Base-by-base conservation (phyloP, 116 monocot species). In the Zostera marina region DNA sequence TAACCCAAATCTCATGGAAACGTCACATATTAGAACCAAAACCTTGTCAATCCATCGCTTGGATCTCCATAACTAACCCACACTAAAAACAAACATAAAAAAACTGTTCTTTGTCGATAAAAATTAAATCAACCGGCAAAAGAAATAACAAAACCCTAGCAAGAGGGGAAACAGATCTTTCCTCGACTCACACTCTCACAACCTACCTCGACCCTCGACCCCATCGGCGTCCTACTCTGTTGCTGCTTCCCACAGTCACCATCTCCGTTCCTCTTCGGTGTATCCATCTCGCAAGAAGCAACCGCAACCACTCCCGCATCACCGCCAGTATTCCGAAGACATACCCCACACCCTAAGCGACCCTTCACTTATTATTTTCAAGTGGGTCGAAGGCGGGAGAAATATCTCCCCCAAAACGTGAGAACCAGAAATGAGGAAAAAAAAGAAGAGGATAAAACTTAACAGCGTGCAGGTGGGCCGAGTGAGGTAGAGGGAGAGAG, bases 201-300 rank as follows among this genome's bases (percentile, higher is more conserved):
- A 32, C 39, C 56, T 16, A 56, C 56, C 32, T 39, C 56, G 9
- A 56, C 15, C 38, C 56, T 32, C 39, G 53, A 53, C 21, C 22
- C 22, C 53, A 3, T 53, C 23, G 56, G 56, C 25, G 56, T 56
- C 56, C 56, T 38, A 56, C 11, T 56, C 56, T 56, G 56, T 38
- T 26, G 56, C 32, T 56, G 53, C 53, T 53, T 20, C 53, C 22
- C 22, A 21, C 24, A 16, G 2, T 56, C n/a, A 8, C n/a, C 2
- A 38, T 56, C 38, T 38, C n/a, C 5, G 38, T 56, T 56, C 38
- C 39, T 56, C 32, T 56, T 56, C 0, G 56, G 56, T 38, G 56
- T 56, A 16, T 56, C 56, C 56, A 56, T 56, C 56, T 38, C 24
- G 10, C 54, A 25, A 49, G 32, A 32, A 32, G 4, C 32, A 32